Evolutionary conservation across 306 rosid genomes (phyloP), one percentile per base, ranked within the genome.

Genomic region (Citrullus colocynthis): DNA sequence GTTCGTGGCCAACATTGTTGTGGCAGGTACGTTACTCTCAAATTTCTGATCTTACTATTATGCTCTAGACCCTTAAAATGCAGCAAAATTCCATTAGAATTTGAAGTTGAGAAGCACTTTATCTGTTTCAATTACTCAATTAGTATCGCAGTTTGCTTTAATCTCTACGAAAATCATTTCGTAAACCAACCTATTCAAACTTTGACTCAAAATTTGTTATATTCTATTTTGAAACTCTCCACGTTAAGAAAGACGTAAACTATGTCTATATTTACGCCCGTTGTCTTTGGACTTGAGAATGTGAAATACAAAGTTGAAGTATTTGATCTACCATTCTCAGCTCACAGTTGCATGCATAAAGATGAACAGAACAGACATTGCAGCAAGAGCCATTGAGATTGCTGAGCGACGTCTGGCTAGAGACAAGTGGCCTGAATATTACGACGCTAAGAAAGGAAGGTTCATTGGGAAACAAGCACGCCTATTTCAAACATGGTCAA

Each of bases 391-490:
- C 73, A 83, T 93, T 51, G 89, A 85, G 79, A 79, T 89, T 42
- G 89, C 89, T 0, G 96, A 89, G 88, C 84, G 86, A 63, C 87
- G 87, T 45, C 66, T 92, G 41, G 85, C 96, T 15, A 81, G 73
- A 79, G 96, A 92, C 80, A 93, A 80, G 81, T 93, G 97, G 97
- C 97, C 97, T 0, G 96, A 93, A 82, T 93, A 90, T 64, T 93
- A 89, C 32, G 96, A 93, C 82, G 90, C 96, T 2, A 90, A 83
- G 73, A 90, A 82, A 81, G 88, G 85, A 44, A 84, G 87, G 78
- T 83, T 93, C 57, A 85, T 93, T 8, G 97, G 97, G 21, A 93
- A 93, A 83, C 96, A 93, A 82, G 75, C 97, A 15, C 91, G 13
- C 69, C 81, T 93, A 24, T 89, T 44, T 54, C 97, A 89, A 74